A percentile compares a stretch with the other conserved stretches of the same genome.
These are phyloP conservation scores for Leccinum disarticulatum DNA, from an alignment of 768 basidiomycete genomes.

Conservation along the genomic window DNA sequence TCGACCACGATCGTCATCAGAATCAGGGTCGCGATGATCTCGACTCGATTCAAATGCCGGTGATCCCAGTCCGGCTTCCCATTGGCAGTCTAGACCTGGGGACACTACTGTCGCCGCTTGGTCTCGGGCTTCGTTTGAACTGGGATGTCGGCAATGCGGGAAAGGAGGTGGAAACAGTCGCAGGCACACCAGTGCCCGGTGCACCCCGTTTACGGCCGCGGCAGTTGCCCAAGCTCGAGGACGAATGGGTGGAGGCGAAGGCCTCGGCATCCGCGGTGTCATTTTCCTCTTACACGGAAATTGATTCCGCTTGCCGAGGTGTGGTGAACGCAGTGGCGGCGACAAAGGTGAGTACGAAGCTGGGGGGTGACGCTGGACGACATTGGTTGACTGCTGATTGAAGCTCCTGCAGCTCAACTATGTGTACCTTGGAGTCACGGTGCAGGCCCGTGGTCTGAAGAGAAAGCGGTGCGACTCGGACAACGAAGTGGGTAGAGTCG, in stretches of 20 bases:
- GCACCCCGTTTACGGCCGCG: slow-evolving; percentile 24
- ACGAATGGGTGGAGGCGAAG: neutral
- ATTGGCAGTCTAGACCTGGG: neutral
- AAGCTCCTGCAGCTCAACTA: neutral
- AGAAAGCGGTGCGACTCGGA: slow-evolving; percentile 15
- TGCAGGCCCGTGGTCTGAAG: slow-evolving; percentile 13
- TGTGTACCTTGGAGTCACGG: slow-evolving; percentile 5
- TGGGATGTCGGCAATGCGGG: neutral
- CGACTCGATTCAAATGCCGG: neutral
- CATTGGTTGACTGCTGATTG: neutral
- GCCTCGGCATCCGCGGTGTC: neutral
- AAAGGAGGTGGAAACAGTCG: neutral
- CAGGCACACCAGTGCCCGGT: slow-evolving; percentile 12
- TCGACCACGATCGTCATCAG: no score
- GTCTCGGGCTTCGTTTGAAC: neutral
- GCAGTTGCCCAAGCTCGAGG: slow-evolving; percentile 21
- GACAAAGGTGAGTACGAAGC: slow-evolving; percentile 14
- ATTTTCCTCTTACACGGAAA: slow-evolving; percentile 1
- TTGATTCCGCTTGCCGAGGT: neutral
- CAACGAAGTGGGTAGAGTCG: slow-evolving; percentile 4
- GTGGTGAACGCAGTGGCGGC: neutral
- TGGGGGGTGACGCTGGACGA: neutral
- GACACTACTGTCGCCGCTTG: slow-evolving; percentile 3
- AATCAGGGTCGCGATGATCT: no score
- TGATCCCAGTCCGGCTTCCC: neutral